A percentile compares a stretch with the other conserved stretches of the same genome.
Conservation (phyloP, 176 grass and related monocot genomes). For the Pontederia crassipes region DNA sequence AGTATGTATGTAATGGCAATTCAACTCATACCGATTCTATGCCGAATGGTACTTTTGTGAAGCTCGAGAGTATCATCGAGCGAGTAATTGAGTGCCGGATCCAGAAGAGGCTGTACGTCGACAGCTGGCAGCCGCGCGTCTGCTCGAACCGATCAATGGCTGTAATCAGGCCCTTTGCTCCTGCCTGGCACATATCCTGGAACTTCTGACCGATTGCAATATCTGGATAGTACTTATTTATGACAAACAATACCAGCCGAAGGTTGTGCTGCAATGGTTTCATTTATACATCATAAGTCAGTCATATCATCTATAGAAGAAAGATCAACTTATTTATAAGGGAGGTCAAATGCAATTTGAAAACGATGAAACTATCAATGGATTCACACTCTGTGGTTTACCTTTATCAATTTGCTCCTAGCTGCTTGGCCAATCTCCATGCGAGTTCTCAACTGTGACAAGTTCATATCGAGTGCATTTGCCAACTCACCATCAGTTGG, state of each 20-base stretch:
- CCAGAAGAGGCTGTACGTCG: constrained; percentile 86
- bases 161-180: constrained; percentile 68
- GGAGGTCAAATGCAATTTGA: too few relatives aligned
- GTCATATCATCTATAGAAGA: too few relatives aligned
- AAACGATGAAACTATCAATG: too few relatives aligned
- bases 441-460: constrained; percentile 10
- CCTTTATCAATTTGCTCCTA: constrained; percentile 25
- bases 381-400: not conserved
- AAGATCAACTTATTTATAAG: too few relatives aligned
- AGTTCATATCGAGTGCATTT: constrained; percentile 4
- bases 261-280: constrained; percentile 65
- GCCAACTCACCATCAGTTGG: constrained; percentile 15
- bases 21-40: constrained; percentile 61
- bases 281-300: too few relatives aligned
- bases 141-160: constrained; percentile 72
- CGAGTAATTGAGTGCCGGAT: constrained; percentile 76
- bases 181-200: constrained; percentile 79
- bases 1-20: not conserved
- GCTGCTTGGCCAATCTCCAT: constrained; percentile 13
- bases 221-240: constrained; percentile 81
- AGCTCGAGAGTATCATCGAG: constrained; percentile 64
- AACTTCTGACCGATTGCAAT: constrained; percentile 45
- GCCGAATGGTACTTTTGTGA: constrained; percentile 65
- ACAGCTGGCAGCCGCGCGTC: constrained; percentile 66
- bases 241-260: constrained; percentile 56